Conservation (phyloP, 2,329 filamentous ascomycete genomes). For the Neopestalotiopsis clavispora region DNA sequence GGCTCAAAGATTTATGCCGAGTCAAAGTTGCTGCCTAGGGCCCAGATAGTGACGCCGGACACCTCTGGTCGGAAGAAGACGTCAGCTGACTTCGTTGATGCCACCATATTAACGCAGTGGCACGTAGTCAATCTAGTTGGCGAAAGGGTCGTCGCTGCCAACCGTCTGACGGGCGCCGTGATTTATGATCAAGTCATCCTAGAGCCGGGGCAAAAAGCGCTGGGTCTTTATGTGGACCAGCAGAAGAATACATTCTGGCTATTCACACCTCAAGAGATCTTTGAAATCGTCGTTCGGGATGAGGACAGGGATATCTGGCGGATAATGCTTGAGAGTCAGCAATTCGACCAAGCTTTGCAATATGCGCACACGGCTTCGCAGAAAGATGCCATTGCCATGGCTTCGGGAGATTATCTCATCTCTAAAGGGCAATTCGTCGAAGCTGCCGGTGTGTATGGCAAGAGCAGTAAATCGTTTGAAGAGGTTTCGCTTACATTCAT, state of each 20-base stretch:
- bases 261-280: constrained; percentile 89
- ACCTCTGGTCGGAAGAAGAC: constrained; percentile 67
- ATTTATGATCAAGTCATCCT: constrained; percentile 90
- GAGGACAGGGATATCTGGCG: constrained; percentile 95
- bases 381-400: constrained; percentile 88
- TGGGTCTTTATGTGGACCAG: constrained; percentile 87
- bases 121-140: constrained; percentile 87
- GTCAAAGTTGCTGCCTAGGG: constrained; percentile 76
- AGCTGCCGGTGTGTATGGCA: constrained; percentile 88
- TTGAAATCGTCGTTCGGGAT: constrained; percentile 88
- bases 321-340: constrained; percentile 83
- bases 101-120: constrained; percentile 89
- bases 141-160: constrained; percentile 81
- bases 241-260: constrained; percentile 99
- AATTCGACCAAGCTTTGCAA: constrained; percentile 86
- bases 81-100: constrained; percentile 74
- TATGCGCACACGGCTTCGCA: constrained; percentile 82
- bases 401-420: constrained; percentile 87
- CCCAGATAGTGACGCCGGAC: constrained; percentile 74
- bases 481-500: constrained; percentile 92
- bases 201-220: constrained; percentile 74
- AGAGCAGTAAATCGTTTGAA: constrained; percentile 96
- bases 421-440: constrained; percentile 82
- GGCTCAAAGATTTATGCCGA: constrained; percentile 78
- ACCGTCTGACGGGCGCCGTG: constrained; percentile 82